These are phyloP conservation scores for Filobasidium wieringae DNA, from an alignment of 768 basidiomycete species.

Conservation along the genomic window DNA sequence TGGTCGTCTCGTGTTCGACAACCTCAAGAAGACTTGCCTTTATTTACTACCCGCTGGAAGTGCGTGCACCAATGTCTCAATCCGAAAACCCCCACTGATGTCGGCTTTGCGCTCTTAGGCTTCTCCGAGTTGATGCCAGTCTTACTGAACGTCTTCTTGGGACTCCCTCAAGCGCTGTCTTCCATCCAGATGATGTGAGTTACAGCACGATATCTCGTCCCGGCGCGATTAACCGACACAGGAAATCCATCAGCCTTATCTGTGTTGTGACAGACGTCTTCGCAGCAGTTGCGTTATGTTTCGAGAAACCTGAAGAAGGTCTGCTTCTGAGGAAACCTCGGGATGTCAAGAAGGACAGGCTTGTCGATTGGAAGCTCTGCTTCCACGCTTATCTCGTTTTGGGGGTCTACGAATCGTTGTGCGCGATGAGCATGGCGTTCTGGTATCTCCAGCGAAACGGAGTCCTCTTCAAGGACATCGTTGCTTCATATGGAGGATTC, in stretches of 20 bases:
- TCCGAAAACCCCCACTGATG: neutral
- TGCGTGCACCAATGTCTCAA: neutral
- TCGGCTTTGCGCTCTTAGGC: conserved; percentile 13
- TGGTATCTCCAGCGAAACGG: conserved; percentile 43
- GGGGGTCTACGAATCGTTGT: conserved; percentile 45
- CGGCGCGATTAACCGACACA: conserved; percentile 12
- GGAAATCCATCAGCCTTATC: conserved; percentile 39
- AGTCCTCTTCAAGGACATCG: conserved; percentile 20
- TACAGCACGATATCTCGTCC: conserved; percentile 9
- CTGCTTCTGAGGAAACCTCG: conserved; percentile 50
- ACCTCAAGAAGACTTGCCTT: conserved; percentile 41
- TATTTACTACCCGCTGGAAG: conserved; percentile 40
- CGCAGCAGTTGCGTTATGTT: conserved; percentile 48
- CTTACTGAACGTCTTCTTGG: conserved; percentile 47
- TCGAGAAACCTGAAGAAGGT: conserved; percentile 54
- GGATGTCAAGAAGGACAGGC: conserved; percentile 48
- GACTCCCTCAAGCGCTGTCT: conserved; percentile 51
- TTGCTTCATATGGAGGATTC: conserved; percentile 3
- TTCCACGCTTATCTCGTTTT: conserved; percentile 52
- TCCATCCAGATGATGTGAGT: conserved; percentile 43
- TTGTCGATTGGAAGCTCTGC: conserved; percentile 48
- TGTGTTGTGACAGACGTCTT: conserved; percentile 52
- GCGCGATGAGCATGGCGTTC: conserved; percentile 47
- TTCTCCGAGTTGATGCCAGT: conserved; percentile 57
- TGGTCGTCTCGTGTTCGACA: conserved; percentile 53